These are phyloP conservation scores for Colletotrichum melonis DNA, from an alignment of 2,329 filamentous ascomycete genomes.

Conservation along the genomic window DNA sequence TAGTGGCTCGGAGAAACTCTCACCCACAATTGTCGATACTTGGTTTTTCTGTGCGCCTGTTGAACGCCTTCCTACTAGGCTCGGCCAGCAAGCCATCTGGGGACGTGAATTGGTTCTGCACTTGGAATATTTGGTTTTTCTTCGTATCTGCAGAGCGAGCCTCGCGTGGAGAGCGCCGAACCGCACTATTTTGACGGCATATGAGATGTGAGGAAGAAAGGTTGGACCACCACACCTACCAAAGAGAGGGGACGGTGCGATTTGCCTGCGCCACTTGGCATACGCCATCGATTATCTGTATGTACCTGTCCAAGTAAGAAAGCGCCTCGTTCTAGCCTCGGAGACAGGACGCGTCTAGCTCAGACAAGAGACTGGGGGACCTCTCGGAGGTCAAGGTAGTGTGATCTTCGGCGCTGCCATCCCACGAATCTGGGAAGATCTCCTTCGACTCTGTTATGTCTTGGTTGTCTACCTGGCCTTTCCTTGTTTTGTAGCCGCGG, in stretches of 20 bases:
- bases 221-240: not conserved
- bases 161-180: conserved; percentile 15
- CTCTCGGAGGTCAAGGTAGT: not conserved
- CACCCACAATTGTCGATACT: not conserved
- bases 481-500: not conserved
- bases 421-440: conserved; percentile 22
- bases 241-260: not conserved
- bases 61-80: not conserved
- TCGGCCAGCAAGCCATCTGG: not conserved
- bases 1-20: not conserved
- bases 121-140: conserved; percentile 5
- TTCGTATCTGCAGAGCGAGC: conserved; percentile 20
- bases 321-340: not conserved
- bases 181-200: not conserved
- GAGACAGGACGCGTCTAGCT: conserved; percentile 5
- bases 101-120: not conserved
- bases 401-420: not conserved
- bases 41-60: not conserved
- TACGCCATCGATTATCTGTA: not conserved
- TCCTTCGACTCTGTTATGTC: conserved; percentile 19
- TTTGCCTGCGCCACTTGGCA: not conserved
- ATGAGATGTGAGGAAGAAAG: not conserved
- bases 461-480: conserved; percentile 4
- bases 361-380: not conserved
- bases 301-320: not conserved